phyloP scores from a whole-genome alignment of 169 alveolate genomes.

The Eimeria falciformis region DNA sequence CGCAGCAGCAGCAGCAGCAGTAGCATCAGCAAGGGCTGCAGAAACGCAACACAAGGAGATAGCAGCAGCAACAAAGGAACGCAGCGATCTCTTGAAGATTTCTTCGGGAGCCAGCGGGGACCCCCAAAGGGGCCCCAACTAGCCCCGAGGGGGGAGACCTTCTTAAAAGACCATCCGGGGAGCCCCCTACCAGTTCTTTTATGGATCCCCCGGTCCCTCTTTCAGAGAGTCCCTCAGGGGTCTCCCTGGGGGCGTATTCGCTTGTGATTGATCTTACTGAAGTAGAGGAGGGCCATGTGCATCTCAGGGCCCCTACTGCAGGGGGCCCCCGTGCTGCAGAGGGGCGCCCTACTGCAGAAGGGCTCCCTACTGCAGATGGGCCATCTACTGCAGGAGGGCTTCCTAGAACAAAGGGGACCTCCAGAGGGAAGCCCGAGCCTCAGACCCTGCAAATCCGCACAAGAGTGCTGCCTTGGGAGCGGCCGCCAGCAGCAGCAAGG shows the following conservation, averaged over 20 bases:
- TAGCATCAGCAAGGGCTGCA: too few relatives aligned
- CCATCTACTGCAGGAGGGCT: not conserved
- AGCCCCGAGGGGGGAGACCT: not conserved
- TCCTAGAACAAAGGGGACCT: not conserved
- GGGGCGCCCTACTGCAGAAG: not conserved
- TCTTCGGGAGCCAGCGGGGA: not conserved
- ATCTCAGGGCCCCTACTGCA: conserved; percentile 13
- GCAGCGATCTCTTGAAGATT: conserved; percentile 6
- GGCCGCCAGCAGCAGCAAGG: not conserved
- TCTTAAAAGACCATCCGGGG: not conserved
- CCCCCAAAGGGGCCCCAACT: not conserved
- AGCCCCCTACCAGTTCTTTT: too few relatives aligned
- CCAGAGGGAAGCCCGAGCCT: not conserved
- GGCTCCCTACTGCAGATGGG: not conserved
- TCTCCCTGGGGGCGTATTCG: not conserved
- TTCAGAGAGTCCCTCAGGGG: not conserved
- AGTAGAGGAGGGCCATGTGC: not conserved
- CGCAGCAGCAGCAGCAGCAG: conserved; percentile 35
- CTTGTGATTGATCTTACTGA: not conserved
- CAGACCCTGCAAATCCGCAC: not conserved
- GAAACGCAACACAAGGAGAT: not conserved
- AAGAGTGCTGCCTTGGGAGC: not conserved
- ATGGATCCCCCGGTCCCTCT: too few relatives aligned
- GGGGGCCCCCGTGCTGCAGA: not conserved
- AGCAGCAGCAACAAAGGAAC: not conserved